Evolutionary conservation across 768 basidiomycete species (phyloP).

Genomic region (Lepiota brunneoincarnata): DNA sequence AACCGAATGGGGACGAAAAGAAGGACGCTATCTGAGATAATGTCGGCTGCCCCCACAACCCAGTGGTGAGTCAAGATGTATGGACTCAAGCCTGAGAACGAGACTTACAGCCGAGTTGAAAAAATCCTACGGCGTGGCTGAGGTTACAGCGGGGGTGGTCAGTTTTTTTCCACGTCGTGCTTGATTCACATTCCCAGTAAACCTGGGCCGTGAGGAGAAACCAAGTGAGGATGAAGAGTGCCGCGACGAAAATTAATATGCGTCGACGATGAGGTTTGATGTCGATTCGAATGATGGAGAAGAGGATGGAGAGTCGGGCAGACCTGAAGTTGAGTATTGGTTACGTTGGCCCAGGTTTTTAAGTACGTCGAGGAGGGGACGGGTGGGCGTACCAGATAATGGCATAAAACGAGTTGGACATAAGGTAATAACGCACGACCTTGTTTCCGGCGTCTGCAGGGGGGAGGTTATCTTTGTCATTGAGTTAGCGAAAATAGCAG

Average conservation of each 20-base stretch:
- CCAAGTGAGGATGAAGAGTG: conserved; percentile 26
- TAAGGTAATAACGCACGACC: conserved; percentile 32
- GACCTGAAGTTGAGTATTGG: neutral
- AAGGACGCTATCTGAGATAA: conserved; percentile 43
- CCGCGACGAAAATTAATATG: conserved; percentile 20
- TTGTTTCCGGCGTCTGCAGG: conserved; percentile 5
- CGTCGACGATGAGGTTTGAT: conserved; percentile 16
- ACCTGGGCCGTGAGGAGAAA: conserved; percentile 40
- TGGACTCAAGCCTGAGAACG: too few relatives aligned
- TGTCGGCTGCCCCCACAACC: conserved; percentile 39
- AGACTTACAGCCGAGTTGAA: neutral
- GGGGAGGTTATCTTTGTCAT: neutral
- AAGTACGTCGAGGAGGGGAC: neutral
- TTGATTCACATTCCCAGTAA: conserved; percentile 40
- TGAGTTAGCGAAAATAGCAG: neutral
- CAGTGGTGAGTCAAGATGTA: too few relatives aligned
- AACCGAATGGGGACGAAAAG: conserved; percentile 42
- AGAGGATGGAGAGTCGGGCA: conserved; percentile 15
- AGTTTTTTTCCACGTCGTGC: conserved; percentile 11
- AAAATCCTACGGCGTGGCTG: neutral
- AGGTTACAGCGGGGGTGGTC: neutral
- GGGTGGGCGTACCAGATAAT: conserved; percentile 31
- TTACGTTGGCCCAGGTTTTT: neutral
- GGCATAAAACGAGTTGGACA: conserved; percentile 33
- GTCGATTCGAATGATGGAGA: conserved; percentile 52